Base-by-base conservation (phyloP, 192 early-diverging fungal species). In the Allomyces macrogynus region DNA sequence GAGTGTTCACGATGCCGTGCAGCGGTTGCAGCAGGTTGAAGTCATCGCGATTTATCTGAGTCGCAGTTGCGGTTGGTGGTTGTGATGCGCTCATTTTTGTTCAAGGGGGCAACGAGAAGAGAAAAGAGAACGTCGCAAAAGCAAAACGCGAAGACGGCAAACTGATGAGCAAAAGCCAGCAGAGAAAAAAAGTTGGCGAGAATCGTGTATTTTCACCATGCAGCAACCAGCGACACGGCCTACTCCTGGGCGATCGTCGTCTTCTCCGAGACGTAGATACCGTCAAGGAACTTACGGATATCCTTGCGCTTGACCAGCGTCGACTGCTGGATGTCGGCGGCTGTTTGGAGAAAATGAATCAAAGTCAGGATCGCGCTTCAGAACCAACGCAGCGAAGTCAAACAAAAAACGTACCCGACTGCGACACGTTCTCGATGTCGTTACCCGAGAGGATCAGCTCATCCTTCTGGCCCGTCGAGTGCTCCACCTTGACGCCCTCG, bases 251-350 rank as follows among this genome's bases (percentile, higher is more conserved):
- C 84, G 74, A 88, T 65, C 67, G 67, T 75, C 42, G 74, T 79
- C 85, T 86, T 90, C 78, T 87, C 83, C 68, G 89, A 92, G 65
- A 94, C 86, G 85, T 92, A 94, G 86, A 94, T 85, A 89, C 91
- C 91, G 78, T 94, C 91, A 74, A 94, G 81, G 86, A 95, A 92
- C 85, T 98, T 98, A 83, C 95, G 90, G 85, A 98, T 98, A 95
- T 98, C 95, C 89, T 98, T 98, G 85, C 93, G 93, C 79, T 87
- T 89, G 76, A 92, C 93, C 62, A 81, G 77, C 71, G 83, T 86
- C 70, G 90, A 83, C 78, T 95, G 93, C 77, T 95, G 91, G 78
- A 98, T 98, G 71, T 83, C 79, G 62, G 95, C 95, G 76, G 95
- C 88, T 76, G 63, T 16, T 67, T 14, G 65, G 24, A n/a, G 25